Base-by-base conservation (phyloP, 164 flowering plant genomes). In the Macadamia tetraphylla region DNA sequence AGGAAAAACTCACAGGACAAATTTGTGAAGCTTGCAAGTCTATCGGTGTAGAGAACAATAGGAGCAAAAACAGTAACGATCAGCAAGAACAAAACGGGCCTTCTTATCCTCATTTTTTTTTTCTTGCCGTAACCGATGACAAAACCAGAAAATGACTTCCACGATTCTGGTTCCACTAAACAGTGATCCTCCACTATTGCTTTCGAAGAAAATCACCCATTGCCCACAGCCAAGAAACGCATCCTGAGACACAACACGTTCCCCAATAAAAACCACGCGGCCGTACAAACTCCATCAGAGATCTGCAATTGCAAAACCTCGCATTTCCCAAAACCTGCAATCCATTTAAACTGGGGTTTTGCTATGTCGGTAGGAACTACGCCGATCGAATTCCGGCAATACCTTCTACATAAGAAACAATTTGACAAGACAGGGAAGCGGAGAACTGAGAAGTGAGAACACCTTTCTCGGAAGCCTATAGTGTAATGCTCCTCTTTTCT, bases 61-160 rank as follows among this genome's bases (percentile, higher is more conserved):
- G 97, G 98, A 46, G 98, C 84, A 49, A 92, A 65, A 44, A 94
- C 92, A 0, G 98, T 87, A 12, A 89, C 70, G 29, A 75, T 65
- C 30, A 94, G 82, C 81, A 94, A 73, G 63, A 78, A 66, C 76
- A 89, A 1, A 62, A 90, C 94, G 35, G 85, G 58, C 55, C 77
- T 84, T 63, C 97, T 81, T 48, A 83, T 48, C 83, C 53, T 76
- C 87, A 83, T 73, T 52, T 29, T 67, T 52, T 29, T 67, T 64
- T 35, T 12, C 48, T 14, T 48, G 31, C 43, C 64, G 35, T 62
- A 70, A 61, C 52, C 66, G 35, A 46, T 3, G 7, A 46, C 51
- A 46, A 11, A 46, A 53, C 13, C 57, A 53, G 18, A 53, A 53
- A 53, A 49, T 5, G 0, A 35, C 40, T 35, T 35, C 40, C 40